Conservation (phyloP, 1,139 yeast genomes). For the Diutina sp. region DNA sequence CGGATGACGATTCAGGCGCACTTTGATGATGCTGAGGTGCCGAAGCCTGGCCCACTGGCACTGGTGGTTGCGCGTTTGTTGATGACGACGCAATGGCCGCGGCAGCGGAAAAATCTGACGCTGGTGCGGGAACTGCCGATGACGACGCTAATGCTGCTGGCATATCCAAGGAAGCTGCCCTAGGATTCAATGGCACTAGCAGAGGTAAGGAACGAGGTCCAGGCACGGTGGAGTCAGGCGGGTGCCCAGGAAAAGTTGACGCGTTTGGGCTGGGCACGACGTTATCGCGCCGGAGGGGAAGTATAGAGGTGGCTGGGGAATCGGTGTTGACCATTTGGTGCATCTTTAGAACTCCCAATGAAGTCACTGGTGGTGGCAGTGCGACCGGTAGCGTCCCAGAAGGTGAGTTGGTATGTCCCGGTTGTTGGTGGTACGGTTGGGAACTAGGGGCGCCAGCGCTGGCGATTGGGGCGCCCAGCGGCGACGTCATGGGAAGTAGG, state of each 20-base stretch:
- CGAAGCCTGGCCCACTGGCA: background rate
- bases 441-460: background rate
- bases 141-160: background rate
- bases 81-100: background rate
- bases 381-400: background rate
- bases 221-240: background rate
- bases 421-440: background rate
- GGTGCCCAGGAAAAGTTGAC: background rate
- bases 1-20: background rate
- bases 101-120: background rate
- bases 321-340: constrained; percentile 1
- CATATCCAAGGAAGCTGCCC: background rate
- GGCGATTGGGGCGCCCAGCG: background rate
- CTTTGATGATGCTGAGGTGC: background rate
- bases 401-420: background rate
- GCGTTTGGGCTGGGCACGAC: background rate
- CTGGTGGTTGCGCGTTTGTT: background rate
- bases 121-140: background rate
- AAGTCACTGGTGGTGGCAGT: background rate
- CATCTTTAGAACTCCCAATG: background rate
- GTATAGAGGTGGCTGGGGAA: background rate
- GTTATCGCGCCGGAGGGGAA: background rate
- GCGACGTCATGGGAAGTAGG: background rate
- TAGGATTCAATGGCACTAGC: background rate
- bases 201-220: background rate